Conservation (phyloP, 176 grass and related monocot genomes). For the Aechmea fasciata region DNA sequence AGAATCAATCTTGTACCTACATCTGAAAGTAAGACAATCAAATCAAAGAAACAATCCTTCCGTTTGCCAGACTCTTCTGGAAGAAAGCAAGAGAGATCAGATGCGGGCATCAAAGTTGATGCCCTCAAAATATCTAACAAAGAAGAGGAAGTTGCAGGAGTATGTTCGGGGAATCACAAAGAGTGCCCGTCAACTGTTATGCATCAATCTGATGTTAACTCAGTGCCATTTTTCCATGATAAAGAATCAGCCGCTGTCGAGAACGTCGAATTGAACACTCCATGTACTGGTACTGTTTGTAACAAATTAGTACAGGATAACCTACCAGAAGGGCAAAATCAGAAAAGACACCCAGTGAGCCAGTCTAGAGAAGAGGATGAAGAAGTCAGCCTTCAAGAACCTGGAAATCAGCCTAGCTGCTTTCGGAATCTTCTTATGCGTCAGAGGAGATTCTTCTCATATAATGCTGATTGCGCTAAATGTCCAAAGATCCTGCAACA, state of each 20-base stretch:
- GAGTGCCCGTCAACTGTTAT: neutral
- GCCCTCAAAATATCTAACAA: too few species aligned
- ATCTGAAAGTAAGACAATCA: constrained; percentile 10
- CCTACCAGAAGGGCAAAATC: neutral
- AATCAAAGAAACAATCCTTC: constrained; percentile 30
- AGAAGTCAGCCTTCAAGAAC: constrained; percentile 6
- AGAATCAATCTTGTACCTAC: constrained; percentile 39
- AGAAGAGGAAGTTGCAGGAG: too few species aligned
- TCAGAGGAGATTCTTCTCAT: neutral
- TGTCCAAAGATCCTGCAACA: constrained; percentile 3
- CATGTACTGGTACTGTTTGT: too few species aligned
- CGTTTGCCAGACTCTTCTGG: constrained; percentile 41
- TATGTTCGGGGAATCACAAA: too few species aligned
- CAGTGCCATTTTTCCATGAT: neutral
- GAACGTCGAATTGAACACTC: too few species aligned
- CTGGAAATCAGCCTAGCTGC: constrained; percentile 4
- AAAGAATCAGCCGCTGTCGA: too few species aligned
- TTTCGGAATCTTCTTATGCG: constrained; percentile 6
- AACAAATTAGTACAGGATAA: neutral
- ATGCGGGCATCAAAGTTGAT: neutral
- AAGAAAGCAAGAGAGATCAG: constrained; percentile 21
- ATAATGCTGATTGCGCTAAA: constrained; percentile 3
- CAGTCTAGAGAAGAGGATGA: neutral
- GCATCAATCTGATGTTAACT: neutral
- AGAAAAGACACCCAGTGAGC: constrained; percentile 15